Base-by-base conservation (phyloP, 164 flowering plant species). In the Taxillus chinensis region DNA sequence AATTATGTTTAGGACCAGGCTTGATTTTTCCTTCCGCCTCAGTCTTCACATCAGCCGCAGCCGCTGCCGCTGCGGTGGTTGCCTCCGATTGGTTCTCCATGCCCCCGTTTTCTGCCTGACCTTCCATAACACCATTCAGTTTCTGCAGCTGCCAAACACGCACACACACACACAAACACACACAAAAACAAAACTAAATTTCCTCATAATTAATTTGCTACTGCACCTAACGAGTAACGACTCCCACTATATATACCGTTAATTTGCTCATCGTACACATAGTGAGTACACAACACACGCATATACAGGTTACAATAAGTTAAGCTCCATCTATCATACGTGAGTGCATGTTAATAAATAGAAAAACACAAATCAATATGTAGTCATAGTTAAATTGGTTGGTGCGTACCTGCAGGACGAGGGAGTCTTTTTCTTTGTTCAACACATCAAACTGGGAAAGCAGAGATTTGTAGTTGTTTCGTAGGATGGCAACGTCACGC, bases 371-470 rank as follows among this genome's bases (percentile, higher is more conserved):
- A 48, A 48, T 48, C 51, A 48, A 43, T 6, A 43, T 5, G 10
- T 43, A 5, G 46, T 2, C 46, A 43, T 43, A 9, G 46, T 43
- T 0, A 9, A 54, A 5, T 4, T 13, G 49, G 39, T 14, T 3
- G 38, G 39, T 39, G 41, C 10, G 16, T 78, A 80, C 86, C 84
- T 82, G 82, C 8, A 64, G 7, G 7, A 55, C 27, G 51, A 80
- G 62, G 9, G 80, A 65, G 15, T 77, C 74, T 45, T 80, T 82
- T 53, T 83, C 84, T 57, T 71, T 79, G 72, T 77, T 75, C 37
- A 77, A 63, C 52, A 56, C 12, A 17, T 83, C 83, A n/a, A 64
- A 83, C 62, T 66, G 65, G 10, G 80, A 63, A n/a, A 77, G 80
- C 8, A 83, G 62, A 55, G 42, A 51, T 48, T 77, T 63, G 66